Base-by-base conservation (phyloP, 108 stramenopile genomes). In the Poteriospumella lacustris region DNA sequence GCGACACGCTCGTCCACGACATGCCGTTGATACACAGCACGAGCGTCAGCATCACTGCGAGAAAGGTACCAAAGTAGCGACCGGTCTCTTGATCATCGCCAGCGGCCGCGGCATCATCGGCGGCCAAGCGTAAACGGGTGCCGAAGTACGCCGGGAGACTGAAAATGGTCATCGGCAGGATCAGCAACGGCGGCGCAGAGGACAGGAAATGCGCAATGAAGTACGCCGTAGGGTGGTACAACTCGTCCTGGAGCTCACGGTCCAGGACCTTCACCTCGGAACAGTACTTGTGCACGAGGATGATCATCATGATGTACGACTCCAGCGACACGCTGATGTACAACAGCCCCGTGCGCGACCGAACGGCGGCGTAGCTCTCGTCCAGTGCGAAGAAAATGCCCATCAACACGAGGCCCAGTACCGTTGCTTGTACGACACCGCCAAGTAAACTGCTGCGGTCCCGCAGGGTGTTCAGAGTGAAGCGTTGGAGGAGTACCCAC, bases 291-390 rank as follows among this genome's bases (percentile, higher is more conserved):
- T 73, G 26, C 15, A 73, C 70, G 26, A 39, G 42, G 12, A 33
- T 38, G 70, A 73, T 5, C 70, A 73, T 73, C 3, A 73, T n/a
- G 9, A 73, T 3, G 47, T 73, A 73, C 9, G 5, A 33, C 12
- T 26, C 40, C 41, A 38, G 12, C 26, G 40, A 42, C 9, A 39
- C 19, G 9, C 26, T 3, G 3, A 73, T 26, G 31, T 73, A 73
- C 70, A 38, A 5, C 47, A 73, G 9, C 5, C 70, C 70, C 5
- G 12, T 56, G 24, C 70, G 36, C 3, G 12, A 34, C 5, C 28
- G 5, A 28, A 73, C 31, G 42, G 9, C 70, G 3, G 70, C 3
- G 12, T 9, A 5, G 40, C 3, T 5, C 12, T 34, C 5, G 28
- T 36, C 12, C 70, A 73, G 70, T 34, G 26, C 31, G 31, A 24